These are phyloP conservation scores for Talaromyces funiculosus DNA, from an alignment of 2,329 filamentous ascomycete species.

Conservation along the genomic window DNA sequence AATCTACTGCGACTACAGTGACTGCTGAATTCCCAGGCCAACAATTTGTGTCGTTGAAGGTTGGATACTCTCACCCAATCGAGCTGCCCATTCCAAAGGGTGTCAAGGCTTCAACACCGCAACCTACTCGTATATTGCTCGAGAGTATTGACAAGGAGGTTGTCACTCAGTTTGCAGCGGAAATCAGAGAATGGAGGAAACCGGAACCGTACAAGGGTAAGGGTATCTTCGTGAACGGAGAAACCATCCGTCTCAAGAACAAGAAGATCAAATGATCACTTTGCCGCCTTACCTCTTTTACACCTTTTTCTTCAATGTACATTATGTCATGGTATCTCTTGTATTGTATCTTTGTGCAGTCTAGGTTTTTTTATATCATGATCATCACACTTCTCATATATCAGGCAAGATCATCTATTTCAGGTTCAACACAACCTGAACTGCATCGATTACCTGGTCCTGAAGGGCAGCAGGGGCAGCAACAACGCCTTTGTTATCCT, in stretches of 20 bases:
- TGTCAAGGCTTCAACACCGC: conserved; percentile 78
- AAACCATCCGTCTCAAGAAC: conserved; percentile 96
- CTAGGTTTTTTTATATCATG: conserved; percentile 18
- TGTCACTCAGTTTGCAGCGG: conserved; percentile 85
- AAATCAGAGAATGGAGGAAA: conserved; percentile 78
- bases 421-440: conserved; percentile 67
- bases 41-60: conserved; percentile 85
- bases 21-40: conserved; percentile 68
- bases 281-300: conserved; percentile 7
- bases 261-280: conserved; percentile 82
- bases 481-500: conserved; percentile 87
- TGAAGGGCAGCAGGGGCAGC: conserved; percentile 77
- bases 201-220: conserved; percentile 99
- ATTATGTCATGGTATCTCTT: conserved; percentile 20
- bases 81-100: conserved; percentile 79
- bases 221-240: conserved; percentile 95
- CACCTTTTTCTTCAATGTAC: conserved; percentile 18
- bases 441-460: conserved; percentile 67
- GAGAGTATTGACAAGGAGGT: conserved; percentile 82
- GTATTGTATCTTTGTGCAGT: conserved; percentile 13
- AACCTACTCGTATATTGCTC: conserved; percentile 83
- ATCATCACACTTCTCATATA: neutral
- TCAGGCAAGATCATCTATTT: conserved; percentile 27
- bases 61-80: conserved; percentile 93
- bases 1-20: conserved; percentile 65